These are phyloP conservation scores for Erythrophleum fordii DNA, from an alignment of 306 rosid genomes.

Conservation along the genomic window DNA sequence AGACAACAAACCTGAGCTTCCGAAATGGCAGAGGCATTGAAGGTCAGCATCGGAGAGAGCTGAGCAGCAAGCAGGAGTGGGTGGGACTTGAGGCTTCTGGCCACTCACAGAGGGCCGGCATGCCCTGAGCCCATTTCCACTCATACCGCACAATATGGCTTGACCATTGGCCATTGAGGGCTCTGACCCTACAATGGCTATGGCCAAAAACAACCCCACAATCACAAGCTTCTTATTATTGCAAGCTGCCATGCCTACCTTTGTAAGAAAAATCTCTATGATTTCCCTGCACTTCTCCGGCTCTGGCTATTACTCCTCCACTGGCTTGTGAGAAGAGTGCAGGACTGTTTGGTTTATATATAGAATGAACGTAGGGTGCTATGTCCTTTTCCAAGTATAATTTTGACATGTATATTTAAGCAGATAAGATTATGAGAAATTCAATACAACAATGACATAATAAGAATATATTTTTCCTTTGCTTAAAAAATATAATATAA, in stretches of 20 bases:
- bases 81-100: slow-evolving; percentile 37
- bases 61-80: slow-evolving; percentile 49
- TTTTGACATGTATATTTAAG: too few species aligned
- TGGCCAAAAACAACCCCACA: slow-evolving; percentile 21
- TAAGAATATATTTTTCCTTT: too few species aligned
- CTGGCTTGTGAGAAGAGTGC: not conserved
- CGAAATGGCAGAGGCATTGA: slow-evolving; percentile 54
- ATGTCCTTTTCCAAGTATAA: not conserved
- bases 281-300: not conserved
- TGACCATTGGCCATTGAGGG: slow-evolving; percentile 26
- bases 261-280: too few species aligned
- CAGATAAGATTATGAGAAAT: too few species aligned
- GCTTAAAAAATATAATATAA: too few species aligned
- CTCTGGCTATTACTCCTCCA: not conserved
- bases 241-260: slow-evolving; percentile 3
- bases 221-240: slow-evolving; percentile 33
- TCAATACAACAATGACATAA: too few species aligned
- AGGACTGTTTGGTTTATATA: slow-evolving; percentile 16
- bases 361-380: not conserved
- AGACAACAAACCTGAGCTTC: slow-evolving; percentile 37
- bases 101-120: slow-evolving; percentile 53
- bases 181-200: slow-evolving; percentile 26
- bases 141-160: slow-evolving; percentile 28
- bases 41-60: slow-evolving; percentile 53
- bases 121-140: slow-evolving; percentile 14